These are phyloP conservation scores for Collybia nuda DNA, from an alignment of 768 basidiomycete genomes.

Conservation along the genomic window DNA sequence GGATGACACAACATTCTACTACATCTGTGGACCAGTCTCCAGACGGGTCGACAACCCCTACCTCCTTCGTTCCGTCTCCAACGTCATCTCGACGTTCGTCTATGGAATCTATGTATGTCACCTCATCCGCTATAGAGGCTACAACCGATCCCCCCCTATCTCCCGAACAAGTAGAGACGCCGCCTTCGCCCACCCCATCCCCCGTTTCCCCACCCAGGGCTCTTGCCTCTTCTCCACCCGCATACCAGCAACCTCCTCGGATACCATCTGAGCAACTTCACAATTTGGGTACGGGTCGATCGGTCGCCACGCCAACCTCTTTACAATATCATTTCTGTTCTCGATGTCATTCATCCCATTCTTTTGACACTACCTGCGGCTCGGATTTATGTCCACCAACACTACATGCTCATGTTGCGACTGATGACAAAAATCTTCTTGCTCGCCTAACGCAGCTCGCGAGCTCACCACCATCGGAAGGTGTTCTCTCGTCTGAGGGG, in stretches of 20 bases:
- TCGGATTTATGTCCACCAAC: conserved; percentile 17
- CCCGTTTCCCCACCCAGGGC: conserved; percentile 9
- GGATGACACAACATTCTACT: conserved; percentile 26
- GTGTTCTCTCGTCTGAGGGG: conserved; percentile 8
- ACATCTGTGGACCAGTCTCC: conserved; percentile 6
- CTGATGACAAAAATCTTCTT: conserved; percentile 62
- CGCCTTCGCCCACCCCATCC: conserved; percentile 7
- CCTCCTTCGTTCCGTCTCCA: conserved; percentile 9
- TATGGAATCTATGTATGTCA: conserved; percentile 15
- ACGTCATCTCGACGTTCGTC: conserved; percentile 30
- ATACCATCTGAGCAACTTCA: conserved; percentile 10
- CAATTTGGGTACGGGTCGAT: conserved; percentile 6
- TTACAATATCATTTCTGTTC: too few relatives aligned
- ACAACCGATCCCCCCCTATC: conserved; percentile 6
- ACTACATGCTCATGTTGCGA: conserved; percentile 59
- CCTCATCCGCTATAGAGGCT: background rate
- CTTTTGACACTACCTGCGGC: background rate
- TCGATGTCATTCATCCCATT: background rate
- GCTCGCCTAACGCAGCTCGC: conserved; percentile 51
- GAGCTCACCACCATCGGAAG: conserved; percentile 48
- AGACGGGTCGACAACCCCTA: conserved; percentile 9
- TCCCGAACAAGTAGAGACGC: conserved; percentile 11
- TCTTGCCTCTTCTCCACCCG: conserved; percentile 36
- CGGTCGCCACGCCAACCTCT: background rate
- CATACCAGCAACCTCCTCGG: conserved; percentile 37